Evolutionary conservation across 768 basidiomycete species (phyloP).

Genomic region (Psilocybe tampanensis): DNA sequence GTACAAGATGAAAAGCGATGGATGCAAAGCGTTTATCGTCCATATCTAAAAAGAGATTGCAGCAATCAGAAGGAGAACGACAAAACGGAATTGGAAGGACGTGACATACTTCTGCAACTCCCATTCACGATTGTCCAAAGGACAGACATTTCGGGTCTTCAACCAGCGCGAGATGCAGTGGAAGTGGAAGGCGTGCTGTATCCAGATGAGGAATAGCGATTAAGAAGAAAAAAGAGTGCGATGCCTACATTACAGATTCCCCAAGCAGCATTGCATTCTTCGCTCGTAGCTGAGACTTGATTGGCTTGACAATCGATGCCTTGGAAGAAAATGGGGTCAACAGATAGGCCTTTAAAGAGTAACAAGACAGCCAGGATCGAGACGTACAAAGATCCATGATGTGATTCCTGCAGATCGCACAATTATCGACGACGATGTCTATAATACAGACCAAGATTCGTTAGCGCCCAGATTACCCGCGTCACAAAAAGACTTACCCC

Average conservation of each 20-base stretch:
- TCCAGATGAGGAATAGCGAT: neutral
- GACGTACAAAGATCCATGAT: conserved; percentile 98
- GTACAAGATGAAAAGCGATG: neutral
- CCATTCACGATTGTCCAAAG: conserved; percentile 95
- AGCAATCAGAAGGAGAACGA: neutral
- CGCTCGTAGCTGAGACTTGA: conserved; percentile 94
- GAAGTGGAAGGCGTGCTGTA: conserved; percentile 98
- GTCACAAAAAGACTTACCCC: conserved; percentile 59
- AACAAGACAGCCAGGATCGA: neutral
- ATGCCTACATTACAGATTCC: conserved; percentile 92
- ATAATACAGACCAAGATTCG: neutral
- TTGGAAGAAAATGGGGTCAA: conserved; percentile 31
- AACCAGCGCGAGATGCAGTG: conserved; percentile 99
- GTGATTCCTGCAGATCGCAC: conserved; percentile 99
- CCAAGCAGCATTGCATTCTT: conserved; percentile 98
- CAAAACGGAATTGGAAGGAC: neutral
- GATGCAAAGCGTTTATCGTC: conserved; percentile 31
- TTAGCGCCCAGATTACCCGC: conserved; percentile 15
- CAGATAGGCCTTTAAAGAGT: neutral
- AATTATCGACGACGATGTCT: conserved; percentile 99
- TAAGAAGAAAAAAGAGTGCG: neutral
- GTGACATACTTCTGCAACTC: conserved; percentile 89
- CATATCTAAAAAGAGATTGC: conserved; percentile 34
- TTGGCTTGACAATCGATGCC: conserved; percentile 99
- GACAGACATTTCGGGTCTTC: conserved; percentile 96